Conservation (phyloP, 148 eudicot genomes). For the Rhododendron ferrugineum region DNA sequence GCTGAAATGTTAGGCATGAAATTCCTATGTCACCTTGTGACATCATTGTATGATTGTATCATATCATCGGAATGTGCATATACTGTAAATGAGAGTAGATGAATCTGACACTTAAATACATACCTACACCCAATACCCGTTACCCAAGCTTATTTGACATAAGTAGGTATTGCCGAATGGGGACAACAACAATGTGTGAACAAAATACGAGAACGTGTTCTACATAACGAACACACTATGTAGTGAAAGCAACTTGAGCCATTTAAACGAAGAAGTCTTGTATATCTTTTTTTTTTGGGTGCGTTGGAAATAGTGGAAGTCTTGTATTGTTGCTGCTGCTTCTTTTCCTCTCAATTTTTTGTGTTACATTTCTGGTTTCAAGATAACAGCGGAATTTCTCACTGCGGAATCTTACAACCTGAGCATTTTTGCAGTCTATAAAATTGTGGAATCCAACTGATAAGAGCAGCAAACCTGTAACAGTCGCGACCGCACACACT, state of each 20-base stretch:
- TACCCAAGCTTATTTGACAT: neutral
- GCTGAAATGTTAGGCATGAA: neutral
- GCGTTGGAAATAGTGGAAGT: neutral
- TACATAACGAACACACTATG: neutral
- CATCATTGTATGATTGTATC: neutral
- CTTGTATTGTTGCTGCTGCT: neutral
- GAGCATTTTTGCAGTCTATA: conserved; percentile 30
- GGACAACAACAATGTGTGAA: neutral
- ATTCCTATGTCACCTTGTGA: neutral
- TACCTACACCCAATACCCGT: neutral
- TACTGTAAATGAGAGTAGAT: neutral
- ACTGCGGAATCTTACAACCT: neutral
- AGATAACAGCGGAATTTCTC: neutral
- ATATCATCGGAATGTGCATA: neutral
- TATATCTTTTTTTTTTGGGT: neutral
- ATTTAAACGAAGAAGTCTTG: neutral
- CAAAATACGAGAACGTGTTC: neutral
- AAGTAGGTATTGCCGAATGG: neutral
- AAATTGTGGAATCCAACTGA: conserved; percentile 39
- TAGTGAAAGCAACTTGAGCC: neutral
- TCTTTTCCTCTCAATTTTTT: neutral
- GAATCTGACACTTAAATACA: neutral
- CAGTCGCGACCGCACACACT: conserved; percentile 23
- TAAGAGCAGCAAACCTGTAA: conserved; percentile 13
- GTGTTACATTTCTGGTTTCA: neutral